These are phyloP conservation scores for Alternaria atra DNA, from an alignment of 2,329 filamentous ascomycete species.

Conservation along the genomic window DNA sequence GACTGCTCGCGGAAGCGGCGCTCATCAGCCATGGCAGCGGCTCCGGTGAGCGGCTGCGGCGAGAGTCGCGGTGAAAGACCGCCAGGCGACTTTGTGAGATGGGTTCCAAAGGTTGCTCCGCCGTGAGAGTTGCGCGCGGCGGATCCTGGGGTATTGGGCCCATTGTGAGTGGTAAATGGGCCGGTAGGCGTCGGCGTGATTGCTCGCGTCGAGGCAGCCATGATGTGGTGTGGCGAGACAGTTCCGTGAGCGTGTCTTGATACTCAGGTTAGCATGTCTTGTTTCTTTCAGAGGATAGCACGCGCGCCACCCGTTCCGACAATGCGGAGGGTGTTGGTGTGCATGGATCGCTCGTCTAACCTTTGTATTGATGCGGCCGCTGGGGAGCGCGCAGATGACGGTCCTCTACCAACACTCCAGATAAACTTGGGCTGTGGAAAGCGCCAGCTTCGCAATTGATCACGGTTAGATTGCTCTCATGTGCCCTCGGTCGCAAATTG, in stretches of 20 bases:
- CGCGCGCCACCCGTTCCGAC: neutral
- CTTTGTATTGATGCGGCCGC: slow-evolving; percentile 29
- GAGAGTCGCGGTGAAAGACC: slow-evolving; percentile 53
- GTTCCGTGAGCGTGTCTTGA: slow-evolving; percentile 12
- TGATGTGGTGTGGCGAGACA: slow-evolving; percentile 27
- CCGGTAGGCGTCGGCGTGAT: slow-evolving; percentile 55
- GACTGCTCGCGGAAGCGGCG: slow-evolving; percentile 55
- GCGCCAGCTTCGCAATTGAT: slow-evolving; percentile 31
- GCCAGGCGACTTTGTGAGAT: slow-evolving; percentile 55
- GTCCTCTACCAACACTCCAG: slow-evolving; percentile 21
- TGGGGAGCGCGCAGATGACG: slow-evolving; percentile 15
- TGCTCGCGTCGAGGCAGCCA: slow-evolving; percentile 57
- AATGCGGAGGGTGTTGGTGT: neutral
- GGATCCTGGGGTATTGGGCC: slow-evolving; percentile 53
- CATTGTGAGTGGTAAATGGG: slow-evolving; percentile 51
- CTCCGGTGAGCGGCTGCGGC: slow-evolving; percentile 57
- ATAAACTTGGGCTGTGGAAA: slow-evolving; percentile 13
- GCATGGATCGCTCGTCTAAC: slow-evolving; percentile 19
- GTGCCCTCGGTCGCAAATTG: slow-evolving; percentile 20
- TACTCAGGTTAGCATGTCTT: slow-evolving; percentile 21
- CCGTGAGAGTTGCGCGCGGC: slow-evolving; percentile 36
- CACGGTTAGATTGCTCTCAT: slow-evolving; percentile 12
- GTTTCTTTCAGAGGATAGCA: neutral
- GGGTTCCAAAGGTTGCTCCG: slow-evolving; percentile 46
- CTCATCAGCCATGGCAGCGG: slow-evolving; percentile 59